These are phyloP conservation scores for Triticum aestivum DNA, from an alignment of 176 grass and related monocot genomes.

Conservation along the genomic window IWGSC_CS_RefSeq_v2.1 NC_057794.1:30755893-30756392, in stretches of 20 bases:
- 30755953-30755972: constrained; percentile 20
- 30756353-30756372: no score
- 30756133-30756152: not conserved
- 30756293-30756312: constrained; percentile 5
- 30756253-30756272: not conserved
- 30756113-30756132: not conserved
- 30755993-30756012: constrained; percentile 65
- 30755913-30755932: not conserved
- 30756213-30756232: not conserved
- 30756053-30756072: constrained; percentile 66
- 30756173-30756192: not conserved
- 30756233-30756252: constrained; percentile 12
- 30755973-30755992: constrained; percentile 47
- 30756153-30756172: constrained; percentile 8
- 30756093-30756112: not conserved
- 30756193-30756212: constrained; percentile 7
- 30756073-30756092: constrained; percentile 29
- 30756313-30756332: constrained; percentile 12
- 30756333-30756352: no score
- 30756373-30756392: no score
- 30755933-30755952: constrained; percentile 32
- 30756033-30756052: constrained; percentile 78
- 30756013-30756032: constrained; percentile 68
- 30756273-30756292: constrained; percentile 4
- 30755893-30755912: no score